These are phyloP conservation scores for Hypoxylon intermedium DNA, from an alignment of 495 filamentous ascomycete species.

Conservation along the genomic window DNA sequence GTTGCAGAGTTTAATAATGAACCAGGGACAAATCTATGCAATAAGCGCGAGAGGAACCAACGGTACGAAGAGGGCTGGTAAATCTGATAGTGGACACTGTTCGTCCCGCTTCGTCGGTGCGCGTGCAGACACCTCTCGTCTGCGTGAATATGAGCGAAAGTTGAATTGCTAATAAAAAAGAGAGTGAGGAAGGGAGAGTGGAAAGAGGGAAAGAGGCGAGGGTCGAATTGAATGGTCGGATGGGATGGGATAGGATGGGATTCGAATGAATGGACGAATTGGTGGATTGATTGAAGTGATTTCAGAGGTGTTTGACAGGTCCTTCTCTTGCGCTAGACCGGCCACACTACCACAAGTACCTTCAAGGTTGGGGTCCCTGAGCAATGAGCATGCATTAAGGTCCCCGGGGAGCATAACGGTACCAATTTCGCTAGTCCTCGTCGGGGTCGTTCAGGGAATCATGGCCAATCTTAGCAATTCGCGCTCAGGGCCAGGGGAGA, in stretches of 20 bases:
- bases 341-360: slow-evolving; percentile 2
- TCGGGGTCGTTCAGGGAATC: slow-evolving; percentile 29
- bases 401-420: slow-evolving; percentile 33
- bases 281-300: slow-evolving; percentile 36
- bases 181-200: slow-evolving; percentile 10
- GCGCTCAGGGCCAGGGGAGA: slow-evolving; percentile 29
- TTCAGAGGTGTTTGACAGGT: slow-evolving; percentile 39
- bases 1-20: slow-evolving; percentile 21
- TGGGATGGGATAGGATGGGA: slow-evolving; percentile 38
- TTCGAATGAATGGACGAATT: slow-evolving; percentile 40
- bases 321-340: slow-evolving; percentile 15
- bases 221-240: slow-evolving; percentile 38
- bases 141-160: slow-evolving; percentile 33
- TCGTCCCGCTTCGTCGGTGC: slow-evolving; percentile 21
- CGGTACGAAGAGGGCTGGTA: slow-evolving; percentile 17
- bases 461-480: slow-evolving; percentile 40
- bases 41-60: slow-evolving; percentile 16
- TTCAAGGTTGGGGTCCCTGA: background rate
- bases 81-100: slow-evolving; percentile 16
- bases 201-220: slow-evolving; percentile 15
- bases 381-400: slow-evolving; percentile 36
- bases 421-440: slow-evolving; percentile 35
- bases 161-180: slow-evolving; percentile 14
- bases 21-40: slow-evolving; percentile 15
- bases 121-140: slow-evolving; percentile 12